Evolutionary conservation across 306 rosid species (phyloP), one percentile per base, ranked within the genome.

Genomic region (Trifolium pratense): DNA sequence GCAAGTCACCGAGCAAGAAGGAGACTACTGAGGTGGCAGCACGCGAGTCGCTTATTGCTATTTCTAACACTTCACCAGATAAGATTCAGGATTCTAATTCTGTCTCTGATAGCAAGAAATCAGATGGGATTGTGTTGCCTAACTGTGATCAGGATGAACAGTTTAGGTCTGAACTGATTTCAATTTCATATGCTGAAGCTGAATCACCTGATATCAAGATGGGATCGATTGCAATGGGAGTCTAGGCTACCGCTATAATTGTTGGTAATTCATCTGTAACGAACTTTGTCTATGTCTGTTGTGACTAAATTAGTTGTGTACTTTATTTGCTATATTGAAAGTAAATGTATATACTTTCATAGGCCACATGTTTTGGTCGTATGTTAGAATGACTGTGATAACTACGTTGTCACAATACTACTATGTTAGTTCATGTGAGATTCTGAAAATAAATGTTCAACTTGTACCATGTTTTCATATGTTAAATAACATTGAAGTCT

Each of bases 1-100:
- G 21, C 80, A 57, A 21, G 57, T 84, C 78, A 78, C 69, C 68
- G 46, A 69, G 45, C 76, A 51, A 73, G 71, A 58, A 78, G 81
- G 69, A 32, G 29, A 49, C 81, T 45, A 42, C 62, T 20, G 87
- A 84, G 76, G 82, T 49, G 81, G 80, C 78, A 70, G 82, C 83
- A 74, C 85, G 83, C 25, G 87, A 80, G 77, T 74, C 75, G 8
- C 87, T 84, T 66, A 84, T 84, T 20, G 83, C 83, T 15, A 80
- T 84, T 74, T 84, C 87, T 1, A 58, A 65, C 81, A 23, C 39
- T 25, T 70, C 62, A n/a, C 81, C 83, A 0, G 83, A 80, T 48
- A 73, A 75, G 58, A 42, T 29, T 58, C 62, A 31, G 76, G 81
- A 78, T 40, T 80, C 67, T 23, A 73, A 68, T 18, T 25, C 23